A percentile compares a stretch with the other conserved stretches of the same genome.
Conservation (phyloP, 164 flowering plant species). For the Macadamia integrifolia region DNA sequence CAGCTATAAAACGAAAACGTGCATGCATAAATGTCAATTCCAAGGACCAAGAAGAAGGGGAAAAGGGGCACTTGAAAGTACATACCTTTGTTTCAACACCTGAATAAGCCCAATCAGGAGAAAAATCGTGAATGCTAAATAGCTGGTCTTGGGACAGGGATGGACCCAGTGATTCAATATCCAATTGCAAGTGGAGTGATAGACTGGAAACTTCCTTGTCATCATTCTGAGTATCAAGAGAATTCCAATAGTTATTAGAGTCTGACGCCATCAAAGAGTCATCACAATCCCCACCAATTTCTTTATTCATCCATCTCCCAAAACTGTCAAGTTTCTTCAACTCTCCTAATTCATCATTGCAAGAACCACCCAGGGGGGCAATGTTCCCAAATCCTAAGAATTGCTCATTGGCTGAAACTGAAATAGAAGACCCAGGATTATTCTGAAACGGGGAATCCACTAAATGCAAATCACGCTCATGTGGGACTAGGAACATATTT, state of each 20-base stretch:
- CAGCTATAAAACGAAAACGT: background rate
- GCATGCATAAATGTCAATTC: no score
- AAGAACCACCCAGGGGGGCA: constrained; percentile 10
- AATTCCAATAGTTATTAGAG: constrained; percentile 53
- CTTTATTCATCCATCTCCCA: constrained; percentile 68
- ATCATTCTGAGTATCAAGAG: constrained; percentile 39
- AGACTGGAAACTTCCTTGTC: constrained; percentile 55
- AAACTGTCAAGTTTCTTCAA: constrained; percentile 66
- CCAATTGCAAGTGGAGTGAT: constrained; percentile 48
- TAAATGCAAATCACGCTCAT: constrained; percentile 20
- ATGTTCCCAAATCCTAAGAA: constrained; percentile 15
- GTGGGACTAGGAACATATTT: constrained; percentile 16
- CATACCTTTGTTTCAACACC: constrained; percentile 53
- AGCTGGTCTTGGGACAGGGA: constrained; percentile 72
- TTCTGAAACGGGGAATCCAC: constrained; percentile 13
- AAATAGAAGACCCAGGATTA: constrained; percentile 11
- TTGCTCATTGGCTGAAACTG: constrained; percentile 11
- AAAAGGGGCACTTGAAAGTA: background rate
- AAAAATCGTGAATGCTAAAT: constrained; percentile 57
- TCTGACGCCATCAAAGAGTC: constrained; percentile 58
- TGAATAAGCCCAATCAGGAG: constrained; percentile 73
- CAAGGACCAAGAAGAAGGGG: no score
- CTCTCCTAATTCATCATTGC: constrained; percentile 22
- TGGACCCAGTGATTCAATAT: constrained; percentile 46
- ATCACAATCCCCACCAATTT: constrained; percentile 63